Percentiles rank a stretch among this genome's conserved stretches.
Conservation (phyloP, 2,329 filamentous ascomycete species). For the Westerdykella aurantiaca region DNA sequence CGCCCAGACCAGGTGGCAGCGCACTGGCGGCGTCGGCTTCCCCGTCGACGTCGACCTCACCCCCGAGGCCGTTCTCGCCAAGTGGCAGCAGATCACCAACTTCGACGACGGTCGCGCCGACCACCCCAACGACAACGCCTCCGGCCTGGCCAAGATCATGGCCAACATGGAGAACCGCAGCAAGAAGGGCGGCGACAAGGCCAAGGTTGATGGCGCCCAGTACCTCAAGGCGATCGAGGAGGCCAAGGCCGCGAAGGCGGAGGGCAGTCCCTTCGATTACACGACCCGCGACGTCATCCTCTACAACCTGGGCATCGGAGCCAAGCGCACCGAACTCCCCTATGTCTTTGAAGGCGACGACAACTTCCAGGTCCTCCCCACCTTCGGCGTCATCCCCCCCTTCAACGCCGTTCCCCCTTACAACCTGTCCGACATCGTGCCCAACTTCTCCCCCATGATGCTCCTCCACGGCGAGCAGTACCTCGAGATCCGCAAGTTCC, state of each 20-base stretch:
- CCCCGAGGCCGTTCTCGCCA: conserved; percentile 72
- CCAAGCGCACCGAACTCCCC: conserved; percentile 80
- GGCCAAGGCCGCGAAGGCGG: conserved; percentile 64
- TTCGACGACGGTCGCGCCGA: conserved; percentile 87
- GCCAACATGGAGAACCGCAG: conserved; percentile 79
- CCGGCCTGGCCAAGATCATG: conserved; percentile 73
- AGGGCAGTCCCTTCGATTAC: conserved; percentile 74
- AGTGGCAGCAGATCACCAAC: conserved; percentile 63
- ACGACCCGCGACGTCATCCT: conserved; percentile 84
- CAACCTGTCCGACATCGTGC: conserved; percentile 73
- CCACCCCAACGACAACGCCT: conserved; percentile 72
- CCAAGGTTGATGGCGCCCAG: conserved; percentile 53
- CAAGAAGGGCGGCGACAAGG: conserved; percentile 32
- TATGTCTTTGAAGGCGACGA: conserved; percentile 88
- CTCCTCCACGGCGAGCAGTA: conserved; percentile 98
- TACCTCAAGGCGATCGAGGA: conserved; percentile 69
- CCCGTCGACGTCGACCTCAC: conserved; percentile 71
- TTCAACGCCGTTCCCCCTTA: conserved; percentile 81
- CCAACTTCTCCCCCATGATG: conserved; percentile 98
- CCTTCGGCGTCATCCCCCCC: conserved; percentile 93
- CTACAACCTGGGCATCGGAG: conserved; percentile 87
- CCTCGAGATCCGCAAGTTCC: conserved; percentile 87
- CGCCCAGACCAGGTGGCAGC: conserved; percentile 89
- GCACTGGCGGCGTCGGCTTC: conserved; percentile 84
- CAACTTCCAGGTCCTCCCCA: conserved; percentile 88